These are phyloP conservation scores for Euphorbia lathyris DNA, from an alignment of 345 rosid species.

Conservation along the genomic window DNA sequence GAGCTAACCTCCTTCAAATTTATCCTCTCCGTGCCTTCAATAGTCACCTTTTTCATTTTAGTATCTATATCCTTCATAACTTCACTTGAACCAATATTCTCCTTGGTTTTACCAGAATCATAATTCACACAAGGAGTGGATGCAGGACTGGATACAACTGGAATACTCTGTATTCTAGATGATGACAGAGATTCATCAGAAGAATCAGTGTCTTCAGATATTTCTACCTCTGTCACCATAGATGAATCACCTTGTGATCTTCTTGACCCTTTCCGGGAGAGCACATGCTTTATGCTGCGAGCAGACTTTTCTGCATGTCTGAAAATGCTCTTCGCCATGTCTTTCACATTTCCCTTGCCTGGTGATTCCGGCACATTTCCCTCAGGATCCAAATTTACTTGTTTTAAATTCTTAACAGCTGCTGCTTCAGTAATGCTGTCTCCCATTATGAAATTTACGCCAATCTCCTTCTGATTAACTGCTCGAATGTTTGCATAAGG, in stretches of 20 bases:
- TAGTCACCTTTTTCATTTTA: slow-evolving; percentile 21
- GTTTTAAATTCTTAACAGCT: slow-evolving; percentile 32
- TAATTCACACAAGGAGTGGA: background rate
- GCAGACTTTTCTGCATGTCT: slow-evolving; percentile 67
- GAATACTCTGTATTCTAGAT: slow-evolving; percentile 23
- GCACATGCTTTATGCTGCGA: slow-evolving; percentile 46
- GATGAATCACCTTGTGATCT: slow-evolving; percentile 26
- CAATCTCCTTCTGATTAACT: slow-evolving; percentile 38
- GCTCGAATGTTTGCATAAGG: slow-evolving; percentile 57
- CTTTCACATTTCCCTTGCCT: slow-evolving; percentile 46
- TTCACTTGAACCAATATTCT: slow-evolving; percentile 25
- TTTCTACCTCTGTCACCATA: slow-evolving; percentile 28
- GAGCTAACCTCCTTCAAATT: slow-evolving; percentile 16
- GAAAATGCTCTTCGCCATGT: slow-evolving; percentile 55
- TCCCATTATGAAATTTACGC: slow-evolving; percentile 48
- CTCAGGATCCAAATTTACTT: slow-evolving; percentile 33
- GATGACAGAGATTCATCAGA: slow-evolving; percentile 44
- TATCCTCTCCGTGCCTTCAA: slow-evolving; percentile 18
- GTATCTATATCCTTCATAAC: slow-evolving; percentile 18
- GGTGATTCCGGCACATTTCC: slow-evolving; percentile 45
- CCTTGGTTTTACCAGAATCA: slow-evolving; percentile 21
- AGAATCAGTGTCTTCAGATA: slow-evolving; percentile 36
- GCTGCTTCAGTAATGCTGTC: slow-evolving; percentile 35
- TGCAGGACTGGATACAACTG: slow-evolving; percentile 24
- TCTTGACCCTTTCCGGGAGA: slow-evolving; percentile 69